A percentile compares a stretch with the other conserved stretches of the same genome.
Conservation (phyloP, 169 alveolate genomes). For the Cyclospora cayetanensis region DNA sequence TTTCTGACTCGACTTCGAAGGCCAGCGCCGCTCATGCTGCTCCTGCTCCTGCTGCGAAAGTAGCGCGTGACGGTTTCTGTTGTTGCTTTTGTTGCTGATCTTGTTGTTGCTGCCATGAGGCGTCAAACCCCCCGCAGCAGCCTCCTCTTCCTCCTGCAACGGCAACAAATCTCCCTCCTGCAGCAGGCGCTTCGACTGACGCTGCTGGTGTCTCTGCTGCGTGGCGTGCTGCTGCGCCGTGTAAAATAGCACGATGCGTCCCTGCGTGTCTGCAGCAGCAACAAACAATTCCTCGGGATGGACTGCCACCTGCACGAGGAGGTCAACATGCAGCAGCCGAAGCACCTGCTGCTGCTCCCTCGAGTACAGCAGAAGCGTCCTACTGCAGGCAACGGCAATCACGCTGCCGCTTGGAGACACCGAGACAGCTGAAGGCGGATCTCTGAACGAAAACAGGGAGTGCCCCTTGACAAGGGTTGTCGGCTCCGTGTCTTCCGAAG, state of each 20-base stretch:
- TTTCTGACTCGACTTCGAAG: too few species aligned
- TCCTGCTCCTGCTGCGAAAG: too few species aligned
- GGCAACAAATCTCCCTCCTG: too few species aligned
- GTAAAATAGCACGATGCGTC: constrained; percentile 43
- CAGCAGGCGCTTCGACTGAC: constrained; percentile 17
- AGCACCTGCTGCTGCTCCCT: constrained; percentile 29
- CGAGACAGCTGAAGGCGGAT: constrained; percentile 36
- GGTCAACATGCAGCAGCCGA: constrained; percentile 45
- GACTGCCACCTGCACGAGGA: constrained; percentile 63
- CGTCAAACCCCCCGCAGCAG: too few species aligned
- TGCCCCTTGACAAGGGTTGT: background rate
- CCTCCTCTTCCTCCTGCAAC: too few species aligned
- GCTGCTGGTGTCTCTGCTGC: constrained; percentile 52
- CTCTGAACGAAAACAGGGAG: background rate
- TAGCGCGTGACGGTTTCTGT: too few species aligned
- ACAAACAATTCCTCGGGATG: constrained; percentile 68
- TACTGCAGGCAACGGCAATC: constrained; percentile 56
- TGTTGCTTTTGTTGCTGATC: too few species aligned
- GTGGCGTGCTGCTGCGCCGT: background rate
- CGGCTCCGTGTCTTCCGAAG: background rate
- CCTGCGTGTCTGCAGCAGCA: constrained; percentile 44
- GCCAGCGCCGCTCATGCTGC: too few species aligned
- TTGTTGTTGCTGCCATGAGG: too few species aligned
- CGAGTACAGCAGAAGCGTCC: constrained; percentile 33
- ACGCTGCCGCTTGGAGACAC: constrained; percentile 17